Evolutionary conservation across 2,329 filamentous ascomycete species (phyloP).

Genomic region (Diaporthe batatas): DNA sequence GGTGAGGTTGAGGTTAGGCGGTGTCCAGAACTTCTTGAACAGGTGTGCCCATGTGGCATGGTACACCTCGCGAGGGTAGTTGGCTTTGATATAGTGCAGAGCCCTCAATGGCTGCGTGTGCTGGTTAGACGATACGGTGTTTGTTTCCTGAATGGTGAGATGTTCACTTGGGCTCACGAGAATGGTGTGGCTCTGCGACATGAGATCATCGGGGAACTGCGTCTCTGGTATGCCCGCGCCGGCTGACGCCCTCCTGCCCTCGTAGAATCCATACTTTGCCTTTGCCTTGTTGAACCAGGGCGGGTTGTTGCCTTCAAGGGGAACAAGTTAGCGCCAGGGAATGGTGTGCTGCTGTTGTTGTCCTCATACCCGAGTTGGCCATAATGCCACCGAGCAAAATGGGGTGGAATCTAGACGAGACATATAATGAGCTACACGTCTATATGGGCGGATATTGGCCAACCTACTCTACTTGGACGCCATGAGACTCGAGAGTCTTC

Average conservation of each 20-base stretch:
- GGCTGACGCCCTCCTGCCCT: conserved; percentile 56
- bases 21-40: conserved; percentile 74
- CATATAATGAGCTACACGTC: conserved; percentile 14
- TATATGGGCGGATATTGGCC: no score
- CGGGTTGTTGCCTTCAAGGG: conserved; percentile 74
- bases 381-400: conserved; percentile 80
- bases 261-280: conserved; percentile 65
- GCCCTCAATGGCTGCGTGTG: conserved; percentile 68
- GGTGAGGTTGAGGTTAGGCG: conserved; percentile 69
- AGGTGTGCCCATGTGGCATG: conserved; percentile 67
- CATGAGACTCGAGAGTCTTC: conserved; percentile 66
- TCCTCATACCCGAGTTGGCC: conserved; percentile 63
- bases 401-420: conserved; percentile 71
- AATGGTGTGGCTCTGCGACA: conserved; percentile 58
- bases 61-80: conserved; percentile 63
- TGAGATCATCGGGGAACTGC: conserved; percentile 58
- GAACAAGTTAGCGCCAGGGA: background rate
- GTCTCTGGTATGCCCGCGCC: conserved; percentile 55
- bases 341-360: no score
- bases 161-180: conserved; percentile 48
- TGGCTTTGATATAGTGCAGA: conserved; percentile 75
- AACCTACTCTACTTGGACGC: conserved; percentile 75
- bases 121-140: background rate
- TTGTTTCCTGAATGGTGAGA: background rate
- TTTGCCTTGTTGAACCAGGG: conserved; percentile 81